Conservation (phyloP, 75 land plant genomes). For the Cupressus sempervirens region DNA sequence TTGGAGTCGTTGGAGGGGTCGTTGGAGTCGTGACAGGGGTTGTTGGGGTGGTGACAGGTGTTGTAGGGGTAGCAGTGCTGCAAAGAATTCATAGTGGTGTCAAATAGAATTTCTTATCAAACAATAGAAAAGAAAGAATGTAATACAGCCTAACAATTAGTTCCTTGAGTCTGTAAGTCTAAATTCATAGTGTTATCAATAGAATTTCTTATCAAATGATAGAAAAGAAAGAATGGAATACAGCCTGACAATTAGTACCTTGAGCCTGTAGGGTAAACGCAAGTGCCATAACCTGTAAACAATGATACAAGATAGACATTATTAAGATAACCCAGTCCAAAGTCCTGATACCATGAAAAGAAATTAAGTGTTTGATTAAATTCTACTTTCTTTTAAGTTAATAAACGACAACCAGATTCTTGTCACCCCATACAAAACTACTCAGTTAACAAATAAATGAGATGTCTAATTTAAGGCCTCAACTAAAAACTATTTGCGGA, state of each 20-base stretch:
- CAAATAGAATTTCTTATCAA: not conserved
- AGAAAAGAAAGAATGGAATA: not conserved
- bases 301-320: not conserved
- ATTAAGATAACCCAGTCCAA: not conserved
- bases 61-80: conserved; percentile 9
- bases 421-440: too few species aligned
- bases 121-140: not conserved
- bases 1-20: not conserved
- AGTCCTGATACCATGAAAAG: not conserved
- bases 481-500: not conserved
- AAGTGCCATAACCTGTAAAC: conserved; percentile 10
- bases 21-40: not conserved
- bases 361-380: not conserved
- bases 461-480: not conserved
- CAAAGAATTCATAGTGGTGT: not conserved
- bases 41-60: not conserved
- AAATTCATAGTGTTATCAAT: not conserved
- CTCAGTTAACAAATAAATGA: not conserved
- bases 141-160: not conserved
- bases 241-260: conserved; percentile 8
- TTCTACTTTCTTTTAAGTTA: not conserved
- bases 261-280: not conserved
- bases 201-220: not conserved
- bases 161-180: not conserved
- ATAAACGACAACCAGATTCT: not conserved